Base-by-base conservation (phyloP, 805 yeast genomes). In the Candida alai region DNA sequence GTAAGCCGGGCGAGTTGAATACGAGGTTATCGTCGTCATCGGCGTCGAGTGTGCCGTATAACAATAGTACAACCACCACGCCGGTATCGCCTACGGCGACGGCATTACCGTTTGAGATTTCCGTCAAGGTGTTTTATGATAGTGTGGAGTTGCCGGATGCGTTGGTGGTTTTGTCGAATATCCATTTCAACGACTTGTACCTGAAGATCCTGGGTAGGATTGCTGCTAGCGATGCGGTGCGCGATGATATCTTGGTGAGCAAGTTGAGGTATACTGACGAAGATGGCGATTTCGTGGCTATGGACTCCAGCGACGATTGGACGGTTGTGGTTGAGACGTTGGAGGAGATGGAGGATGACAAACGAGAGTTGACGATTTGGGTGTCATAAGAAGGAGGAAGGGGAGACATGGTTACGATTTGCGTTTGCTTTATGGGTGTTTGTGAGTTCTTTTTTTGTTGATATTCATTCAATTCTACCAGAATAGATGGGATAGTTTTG, bases 241-340 rank as follows among this genome's bases (percentile, higher is more conserved):
- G 73, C 29, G 73, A 65, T 28, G 76, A 77, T 40, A 74, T 86
- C 5, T 44, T 54, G 33, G 65, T 63, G 17, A 59, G 53, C 28
- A 73, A 82, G 48, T 69, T 93, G 41, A 80, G 80, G 56, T 90
- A 87, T 54, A 78, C 78, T 53, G 98, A 93, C 58, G 98, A 93
- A 59, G 98, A 93, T 54, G 96, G 95, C 12, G 98, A 93, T 55
- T 82, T 76, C 54, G 94, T 93, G 27, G 78, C 84, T 30, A 76
- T 90, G 59, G 84, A 80, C 45, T 76, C 87, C 20, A 83, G 82
- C 42, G 97, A 90, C 34, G 97, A 90, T 54, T 84, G 96, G 85
- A 61, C 57, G 19, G 77, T 89, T 54, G 97, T 95, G 2, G 72
- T 81, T 37, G 96, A 86, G 43, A 62, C 62, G 67, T 47, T 63